Conservation (phyloP, 306 rosid genomes). For the Rosa chinensis region DNA sequence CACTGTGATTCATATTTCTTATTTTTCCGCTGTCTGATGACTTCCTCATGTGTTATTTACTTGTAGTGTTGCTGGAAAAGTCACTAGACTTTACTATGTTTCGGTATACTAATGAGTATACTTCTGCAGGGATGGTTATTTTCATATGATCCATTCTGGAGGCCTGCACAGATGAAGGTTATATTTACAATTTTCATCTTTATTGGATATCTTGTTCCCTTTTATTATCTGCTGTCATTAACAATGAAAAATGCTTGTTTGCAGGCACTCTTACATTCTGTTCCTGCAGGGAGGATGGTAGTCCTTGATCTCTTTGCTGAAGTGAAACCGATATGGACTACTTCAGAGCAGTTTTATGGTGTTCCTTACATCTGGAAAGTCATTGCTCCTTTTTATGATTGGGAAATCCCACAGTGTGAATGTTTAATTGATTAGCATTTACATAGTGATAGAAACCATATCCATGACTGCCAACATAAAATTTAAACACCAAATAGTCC, state of each 20-base stretch:
- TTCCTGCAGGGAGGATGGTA: conserved; percentile 79
- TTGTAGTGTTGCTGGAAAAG: not conserved
- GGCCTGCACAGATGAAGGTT: conserved; percentile 97
- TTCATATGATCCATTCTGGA: conserved; percentile 91
- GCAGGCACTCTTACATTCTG: conserved; percentile 89
- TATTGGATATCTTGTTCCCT: conserved; percentile 9
- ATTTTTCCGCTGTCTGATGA: not conserved
- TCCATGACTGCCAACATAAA: not conserved
- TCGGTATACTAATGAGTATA: conserved; percentile 11
- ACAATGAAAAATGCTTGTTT: conserved; percentile 24
- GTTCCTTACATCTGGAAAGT: conserved; percentile 93
- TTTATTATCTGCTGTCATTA: conserved; percentile 17
- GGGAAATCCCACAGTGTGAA: not conserved
- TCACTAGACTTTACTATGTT: not conserved
- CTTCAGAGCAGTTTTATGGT: conserved; percentile 83
- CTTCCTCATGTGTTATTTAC: not conserved
- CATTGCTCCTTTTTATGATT: conserved; percentile 10
- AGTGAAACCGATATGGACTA: conserved; percentile 85
- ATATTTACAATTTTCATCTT: not conserved
- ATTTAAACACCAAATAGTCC: not conserved
- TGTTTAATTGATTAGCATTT: not conserved
- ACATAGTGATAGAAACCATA: not conserved
- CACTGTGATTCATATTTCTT: not conserved
- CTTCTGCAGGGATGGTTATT: conserved; percentile 77
- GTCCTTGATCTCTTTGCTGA: conserved; percentile 91